Evolutionary conservation across 768 basidiomycete genomes (phyloP), one percentile per base, ranked within the genome.

Genomic region (Chlorophyllum brunneum): DNA sequence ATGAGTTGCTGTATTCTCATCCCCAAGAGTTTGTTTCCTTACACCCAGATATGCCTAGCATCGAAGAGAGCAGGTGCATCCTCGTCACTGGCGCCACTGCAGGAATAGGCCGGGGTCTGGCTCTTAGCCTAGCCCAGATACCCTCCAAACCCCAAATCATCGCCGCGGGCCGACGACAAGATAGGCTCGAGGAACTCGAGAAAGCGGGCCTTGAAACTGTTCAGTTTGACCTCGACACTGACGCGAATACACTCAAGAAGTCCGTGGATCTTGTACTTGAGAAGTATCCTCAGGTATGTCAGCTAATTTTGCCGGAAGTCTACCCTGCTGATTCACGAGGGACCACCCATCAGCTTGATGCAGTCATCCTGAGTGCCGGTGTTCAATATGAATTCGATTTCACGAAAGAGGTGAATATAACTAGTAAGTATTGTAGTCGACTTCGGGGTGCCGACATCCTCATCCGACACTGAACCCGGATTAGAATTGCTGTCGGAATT

Each of bases 71-170:
- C 23, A 78, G 75, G 63, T 80, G 77, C 50, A 64, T 81, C 55
- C 72, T 82, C 47, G 67, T 82, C 51, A 71, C 77, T 41, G 80
- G 81, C n/a, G 80, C 80, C 2, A 82, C 82, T 3, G 67, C 79
- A 26, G 81, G 82, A 27, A 78, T 83, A 27, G 82, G 83, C 15
- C 76, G 79, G 2, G 74, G 75, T 30, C 73, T 84, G 5, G 81
- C 81, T 5, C 67, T 78, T 8, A 70, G 72, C 18, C 68, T 82
- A 37, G 70, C 77, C 26, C 64, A 62, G 24, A 67, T 82, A 1
- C 76, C 78, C 0, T 73, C 73, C 34, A 65, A 70, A 30, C 80
- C 80, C 1, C 69, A 65, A 5, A 78, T 82, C 24, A 74, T 83
- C 40, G 79, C 72, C 20, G 64, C 71, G 13, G 80, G 81, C 8